A percentile compares a stretch with the other conserved stretches of the same genome.
phyloP scores from a whole-genome alignment of 495 filamentous ascomycete species.

The Xylaria castorea region DNA sequence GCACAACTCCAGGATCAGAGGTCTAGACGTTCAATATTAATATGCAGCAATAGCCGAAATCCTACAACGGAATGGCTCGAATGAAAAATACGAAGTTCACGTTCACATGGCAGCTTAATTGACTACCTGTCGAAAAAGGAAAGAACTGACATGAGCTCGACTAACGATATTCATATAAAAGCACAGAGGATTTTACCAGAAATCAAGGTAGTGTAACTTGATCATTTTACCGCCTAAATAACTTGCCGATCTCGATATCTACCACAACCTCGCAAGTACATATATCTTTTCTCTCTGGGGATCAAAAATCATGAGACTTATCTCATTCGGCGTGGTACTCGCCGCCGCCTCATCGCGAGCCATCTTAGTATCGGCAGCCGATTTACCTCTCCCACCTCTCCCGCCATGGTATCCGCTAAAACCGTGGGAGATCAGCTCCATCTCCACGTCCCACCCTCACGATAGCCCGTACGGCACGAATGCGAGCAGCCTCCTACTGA shows the following conservation, averaged over 20 bases:
- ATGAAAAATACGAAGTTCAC: background rate
- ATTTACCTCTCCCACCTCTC: slow-evolving; percentile 29
- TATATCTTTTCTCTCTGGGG: background rate
- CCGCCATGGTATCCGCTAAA: slow-evolving; percentile 37
- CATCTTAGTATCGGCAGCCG: slow-evolving; percentile 20
- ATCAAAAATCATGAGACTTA: slow-evolving; percentile 14
- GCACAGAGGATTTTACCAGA: background rate
- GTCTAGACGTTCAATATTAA: slow-evolving; percentile 25
- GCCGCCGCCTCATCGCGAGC: slow-evolving; percentile 21
- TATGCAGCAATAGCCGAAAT: slow-evolving; percentile 23
- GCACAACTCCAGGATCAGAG: background rate
- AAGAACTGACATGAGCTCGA: background rate
- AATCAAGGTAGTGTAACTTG: slow-evolving; percentile 1
- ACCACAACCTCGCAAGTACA: background rate
- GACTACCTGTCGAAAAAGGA: background rate
- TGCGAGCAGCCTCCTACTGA: slow-evolving; percentile 26
- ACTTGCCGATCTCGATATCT: background rate
- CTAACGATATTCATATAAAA: slow-evolving; percentile 2
- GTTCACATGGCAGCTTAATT: background rate
- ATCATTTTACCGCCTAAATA: background rate
- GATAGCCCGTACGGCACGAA: slow-evolving; percentile 31
- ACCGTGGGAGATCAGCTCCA: slow-evolving; percentile 28
- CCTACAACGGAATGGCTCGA: slow-evolving; percentile 13
- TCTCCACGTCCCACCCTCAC: slow-evolving; percentile 27
- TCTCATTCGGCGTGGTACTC: slow-evolving; percentile 9